Conservation (phyloP, 768 basidiomycete species). For the Lanmaoa rubissima region DNA sequence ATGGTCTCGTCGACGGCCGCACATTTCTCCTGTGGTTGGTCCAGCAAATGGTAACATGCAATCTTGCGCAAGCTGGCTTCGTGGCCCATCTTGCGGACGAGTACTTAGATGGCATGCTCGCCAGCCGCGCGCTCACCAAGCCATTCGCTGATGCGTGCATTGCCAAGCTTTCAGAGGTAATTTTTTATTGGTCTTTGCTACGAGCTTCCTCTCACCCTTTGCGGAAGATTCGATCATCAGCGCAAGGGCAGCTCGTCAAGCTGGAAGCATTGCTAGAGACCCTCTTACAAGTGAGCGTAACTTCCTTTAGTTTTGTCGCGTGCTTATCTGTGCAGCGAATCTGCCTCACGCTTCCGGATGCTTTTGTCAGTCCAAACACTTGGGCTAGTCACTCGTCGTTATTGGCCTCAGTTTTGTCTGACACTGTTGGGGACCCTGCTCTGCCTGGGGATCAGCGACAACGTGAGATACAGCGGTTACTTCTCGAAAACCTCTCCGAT, state of each 20-base stretch:
- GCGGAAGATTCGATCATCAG: slow-evolving; percentile 53
- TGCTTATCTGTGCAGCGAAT: slow-evolving; percentile 46
- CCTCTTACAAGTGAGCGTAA: slow-evolving; percentile 55
- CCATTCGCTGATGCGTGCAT: slow-evolving; percentile 75
- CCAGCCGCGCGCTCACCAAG: slow-evolving; percentile 62
- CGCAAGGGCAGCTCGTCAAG: slow-evolving; percentile 53
- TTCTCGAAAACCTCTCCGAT: slow-evolving; percentile 63
- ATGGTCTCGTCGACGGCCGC: slow-evolving; percentile 76
- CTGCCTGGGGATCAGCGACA: slow-evolving; percentile 29
- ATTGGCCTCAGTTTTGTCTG: slow-evolving; percentile 39
- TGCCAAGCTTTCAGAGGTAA: slow-evolving; percentile 60
- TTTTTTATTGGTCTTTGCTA: slow-evolving; percentile 18
- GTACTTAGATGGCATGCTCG: slow-evolving; percentile 68
- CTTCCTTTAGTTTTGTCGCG: not conserved
- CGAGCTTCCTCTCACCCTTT: slow-evolving; percentile 1
- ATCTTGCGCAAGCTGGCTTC: slow-evolving; percentile 80
- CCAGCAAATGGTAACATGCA: slow-evolving; percentile 72
- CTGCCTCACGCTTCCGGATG: slow-evolving; percentile 70
- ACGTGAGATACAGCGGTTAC: slow-evolving; percentile 44
- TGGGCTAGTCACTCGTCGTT: slow-evolving; percentile 57
- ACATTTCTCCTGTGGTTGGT: slow-evolving; percentile 80
- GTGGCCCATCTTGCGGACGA: slow-evolving; percentile 74
- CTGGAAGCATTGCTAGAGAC: slow-evolving; percentile 53
- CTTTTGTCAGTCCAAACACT: slow-evolving; percentile 68
- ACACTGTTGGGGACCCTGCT: slow-evolving; percentile 33